phyloP scores from a whole-genome alignment of 768 basidiomycete genomes.

The Leucocoprinus leucothites region DNA sequence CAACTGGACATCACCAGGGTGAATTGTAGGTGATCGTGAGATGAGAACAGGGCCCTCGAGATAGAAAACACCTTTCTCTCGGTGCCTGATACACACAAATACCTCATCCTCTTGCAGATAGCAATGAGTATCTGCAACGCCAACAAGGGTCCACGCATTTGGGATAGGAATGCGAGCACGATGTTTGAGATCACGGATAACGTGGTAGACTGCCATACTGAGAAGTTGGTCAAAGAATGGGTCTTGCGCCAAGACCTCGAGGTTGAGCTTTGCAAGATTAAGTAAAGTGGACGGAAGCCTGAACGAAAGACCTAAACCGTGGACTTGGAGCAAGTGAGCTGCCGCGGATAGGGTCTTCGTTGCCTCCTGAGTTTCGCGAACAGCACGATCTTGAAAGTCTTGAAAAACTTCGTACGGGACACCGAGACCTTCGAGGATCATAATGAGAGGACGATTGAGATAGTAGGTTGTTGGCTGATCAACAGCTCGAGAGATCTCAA shows the following conservation, averaged over 20 bases:
- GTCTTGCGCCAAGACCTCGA: conserved; percentile 32
- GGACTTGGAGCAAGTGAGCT: conserved; percentile 45
- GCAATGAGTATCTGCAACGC: conserved; percentile 61
- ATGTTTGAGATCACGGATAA: conserved; percentile 62
- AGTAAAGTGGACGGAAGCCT: conserved; percentile 49
- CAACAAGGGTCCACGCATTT: conserved; percentile 61
- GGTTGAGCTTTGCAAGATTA: conserved; percentile 42
- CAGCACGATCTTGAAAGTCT: conserved; percentile 47
- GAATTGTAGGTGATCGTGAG: conserved; percentile 63
- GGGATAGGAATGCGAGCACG: conserved; percentile 65
- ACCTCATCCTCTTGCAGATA: conserved; percentile 51
- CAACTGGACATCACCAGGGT: conserved; percentile 63
- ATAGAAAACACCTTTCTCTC: conserved; percentile 35
- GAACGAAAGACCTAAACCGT: conserved; percentile 57
- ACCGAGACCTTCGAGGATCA: conserved; percentile 59
- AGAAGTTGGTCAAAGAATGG: conserved; percentile 49
- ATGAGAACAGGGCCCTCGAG: conserved; percentile 53
- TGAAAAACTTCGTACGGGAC: conserved; percentile 52
- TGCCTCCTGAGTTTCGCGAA: conserved; percentile 40
- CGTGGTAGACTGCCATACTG: conserved; percentile 52
- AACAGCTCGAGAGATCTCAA: conserved; percentile 66
- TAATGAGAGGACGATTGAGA: conserved; percentile 62
- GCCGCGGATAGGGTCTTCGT: conserved; percentile 38
- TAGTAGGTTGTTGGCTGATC: conserved; percentile 54
- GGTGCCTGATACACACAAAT: conserved; percentile 53